Base-by-base conservation (phyloP, 192 early-diverging fungal species). In the Gonapodya prolifera region DNA sequence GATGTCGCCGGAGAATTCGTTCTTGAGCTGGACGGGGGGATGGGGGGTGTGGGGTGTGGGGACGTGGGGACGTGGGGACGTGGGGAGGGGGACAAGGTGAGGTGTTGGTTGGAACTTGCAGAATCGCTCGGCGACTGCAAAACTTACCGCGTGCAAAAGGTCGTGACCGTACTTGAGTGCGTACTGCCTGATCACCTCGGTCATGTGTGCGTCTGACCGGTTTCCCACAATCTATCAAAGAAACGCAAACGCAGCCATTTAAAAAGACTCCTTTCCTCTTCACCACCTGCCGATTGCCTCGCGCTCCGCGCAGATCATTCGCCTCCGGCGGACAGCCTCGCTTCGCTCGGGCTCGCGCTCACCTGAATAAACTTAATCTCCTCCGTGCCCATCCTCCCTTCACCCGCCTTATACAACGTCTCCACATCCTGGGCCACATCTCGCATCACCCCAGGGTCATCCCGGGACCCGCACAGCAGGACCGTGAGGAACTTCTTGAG, bases 1-100 rank as follows among this genome's bases (percentile, higher is more conserved):
- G 33, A 86, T 35, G 35, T 86, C 83, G 23, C 85, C 85, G 13
- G 77, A 79, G 34, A 86, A 86, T 79, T 86, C 85, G 35, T 79
- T 84, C 79, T 81, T 83, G 33, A 86, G 61, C n/a, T n/a, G n/a
- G n/a, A n/a, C n/a, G n/a, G n/a, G n/a, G n/a, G n/a, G n/a, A n/a
- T n/a, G n/a, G n/a, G n/a, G n/a, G n/a, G n/a, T n/a, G n/a, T n/a
- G n/a, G n/a, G n/a, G n/a, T n/a, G n/a, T n/a, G n/a, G n/a, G n/a
- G n/a, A n/a, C n/a, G n/a, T n/a, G n/a, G n/a, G n/a, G n/a, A n/a
- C n/a, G n/a, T n/a, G n/a, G n/a, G n/a, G n/a, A n/a, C n/a, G n/a
- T n/a, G n/a, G n/a, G n/a, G n/a, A n/a, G n/a, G n/a, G n/a, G n/a
- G n/a, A n/a, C n/a, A n/a, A n/a, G n/a, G n/a, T n/a, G n/a, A n/a